Base-by-base conservation (phyloP, 148 eudicot genomes). In the Persicaria maculosa region DNA sequence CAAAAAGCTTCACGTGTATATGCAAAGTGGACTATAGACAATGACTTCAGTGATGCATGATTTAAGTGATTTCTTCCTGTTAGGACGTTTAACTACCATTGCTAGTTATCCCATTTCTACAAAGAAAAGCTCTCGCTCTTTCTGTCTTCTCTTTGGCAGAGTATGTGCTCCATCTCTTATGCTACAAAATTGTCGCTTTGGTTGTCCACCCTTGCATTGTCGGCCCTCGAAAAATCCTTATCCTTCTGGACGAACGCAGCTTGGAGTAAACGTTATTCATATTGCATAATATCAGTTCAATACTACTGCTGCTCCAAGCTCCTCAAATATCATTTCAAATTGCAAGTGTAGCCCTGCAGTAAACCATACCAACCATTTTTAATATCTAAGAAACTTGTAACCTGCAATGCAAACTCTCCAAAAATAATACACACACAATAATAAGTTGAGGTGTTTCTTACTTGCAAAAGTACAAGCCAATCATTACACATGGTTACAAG, bases 121-220 rank as follows among this genome's bases (percentile, higher is more conserved):
- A 64, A 64, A 64, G 46, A 31, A 64, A 64, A 45, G 36, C 69
- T 4, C 69, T 64, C 36, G 3, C 17, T 64, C 11, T 55, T 17
- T 6, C 6, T 9, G 0, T 6, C 17, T 55, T 55, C 25, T 17
- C 25, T 40, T 58, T 58, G 64, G 7, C 11, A 64, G 46, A 45
- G 12, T 12, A 64, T 4, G 16, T 64, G 16, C 46, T 36, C 69
- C 45, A 64, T 40, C 44, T 64, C 69, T 64, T 64, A 40, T 0
- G 69, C 69, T 64, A 64, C 69, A 64, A 64, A 64, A 64, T 36
- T 64, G 11, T 44, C 45, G 45, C 45, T 36, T 64, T 64, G 36
- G 69, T 36, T 15, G 69, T 40, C 45, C 44, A 31, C 36, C n/a
- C 45, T 12, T 11, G 9, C 4, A 14, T 20, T 1, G 17, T 64